Evolutionary conservation across 2,329 filamentous ascomycete genomes (phyloP).

Genomic region (Fusarium tjaetaba): DNA sequence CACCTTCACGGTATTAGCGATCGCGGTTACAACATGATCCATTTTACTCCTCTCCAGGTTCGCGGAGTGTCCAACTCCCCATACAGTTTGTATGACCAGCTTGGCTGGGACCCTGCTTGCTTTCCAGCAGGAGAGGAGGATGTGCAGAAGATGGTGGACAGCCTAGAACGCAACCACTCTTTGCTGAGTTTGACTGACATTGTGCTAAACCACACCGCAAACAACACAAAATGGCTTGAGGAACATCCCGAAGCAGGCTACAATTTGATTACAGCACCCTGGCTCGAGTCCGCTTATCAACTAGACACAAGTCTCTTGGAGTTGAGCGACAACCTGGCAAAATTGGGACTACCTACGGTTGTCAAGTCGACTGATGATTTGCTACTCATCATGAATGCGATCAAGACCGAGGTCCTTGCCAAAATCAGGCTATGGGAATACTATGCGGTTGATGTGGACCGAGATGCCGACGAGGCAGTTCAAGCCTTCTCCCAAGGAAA

Average conservation of each 20-base stretch:
- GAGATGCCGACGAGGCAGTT: conserved; percentile 73
- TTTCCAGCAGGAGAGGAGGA: conserved; percentile 90
- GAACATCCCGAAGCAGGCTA: conserved; percentile 96
- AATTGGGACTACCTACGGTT: conserved; percentile 78
- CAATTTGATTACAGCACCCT: conserved; percentile 89
- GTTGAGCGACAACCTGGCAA: conserved; percentile 77
- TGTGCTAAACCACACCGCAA: conserved; percentile 96
- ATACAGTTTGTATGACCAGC: conserved; percentile 95
- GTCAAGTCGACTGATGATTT: conserved; percentile 78
- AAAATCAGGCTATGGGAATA: conserved; percentile 90
- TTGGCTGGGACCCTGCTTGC: conserved; percentile 81
- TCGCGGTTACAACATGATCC: conserved; percentile 98
- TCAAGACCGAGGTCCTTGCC: conserved; percentile 83
- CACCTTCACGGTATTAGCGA: conserved; percentile 89
- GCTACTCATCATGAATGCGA: conserved; percentile 80
- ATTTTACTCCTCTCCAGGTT: conserved; percentile 93
- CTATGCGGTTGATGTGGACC: conserved; percentile 84
- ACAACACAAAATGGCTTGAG: conserved; percentile 94
- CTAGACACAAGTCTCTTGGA: conserved; percentile 74
- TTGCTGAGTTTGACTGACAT: conserved; percentile 93
- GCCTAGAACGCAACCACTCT: conserved; percentile 85
- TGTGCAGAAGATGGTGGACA: conserved; percentile 77
- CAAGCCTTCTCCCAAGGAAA: conserved; percentile 76
- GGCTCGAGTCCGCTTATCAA: conserved; percentile 71
- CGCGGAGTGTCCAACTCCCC: conserved; percentile 93